Evolutionary conservation across 768 basidiomycete species (phyloP).

Genomic region (Macrolepiota albuminosa): DNA sequence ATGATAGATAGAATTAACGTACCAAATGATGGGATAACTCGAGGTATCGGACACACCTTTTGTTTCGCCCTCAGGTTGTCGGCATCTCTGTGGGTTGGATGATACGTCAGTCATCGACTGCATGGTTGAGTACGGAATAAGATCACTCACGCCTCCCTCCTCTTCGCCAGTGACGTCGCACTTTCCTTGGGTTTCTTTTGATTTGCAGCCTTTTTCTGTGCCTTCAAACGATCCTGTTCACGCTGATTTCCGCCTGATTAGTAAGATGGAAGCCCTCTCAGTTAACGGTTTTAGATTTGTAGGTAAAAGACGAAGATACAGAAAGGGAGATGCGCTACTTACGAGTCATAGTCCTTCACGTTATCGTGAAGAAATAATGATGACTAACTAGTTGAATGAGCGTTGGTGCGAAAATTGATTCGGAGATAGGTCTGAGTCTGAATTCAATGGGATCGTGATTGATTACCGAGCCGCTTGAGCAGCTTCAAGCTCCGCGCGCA

Average conservation of each 20-base stretch:
- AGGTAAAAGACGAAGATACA: conserved; percentile 1
- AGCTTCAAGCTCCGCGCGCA: conserved; percentile 2
- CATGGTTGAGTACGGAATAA: conserved; percentile 3
- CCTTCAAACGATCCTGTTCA: conserved; percentile 66
- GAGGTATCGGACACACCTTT: conserved; percentile 45
- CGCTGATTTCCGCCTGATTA: conserved; percentile 76
- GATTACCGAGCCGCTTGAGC: conserved; percentile 13
- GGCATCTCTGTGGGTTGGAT: conserved; percentile 53
- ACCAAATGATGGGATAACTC: conserved; percentile 1
- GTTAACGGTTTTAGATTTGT: conserved; percentile 18
- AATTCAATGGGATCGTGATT: conserved; percentile 6
- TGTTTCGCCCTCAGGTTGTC: conserved; percentile 73
- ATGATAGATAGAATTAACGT: neutral
- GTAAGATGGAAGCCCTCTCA: conserved; percentile 9
- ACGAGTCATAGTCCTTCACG: conserved; percentile 46
- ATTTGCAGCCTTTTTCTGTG: conserved; percentile 64
- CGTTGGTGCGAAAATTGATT: conserved; percentile 10
- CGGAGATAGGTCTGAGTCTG: conserved; percentile 20
- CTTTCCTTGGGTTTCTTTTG: conserved; percentile 71
- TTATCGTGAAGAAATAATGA: conserved; percentile 3
- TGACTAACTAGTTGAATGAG: neutral
- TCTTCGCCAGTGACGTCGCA: conserved; percentile 52
- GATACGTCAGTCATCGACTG: conserved; percentile 15
- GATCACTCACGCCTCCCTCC: conserved; percentile 67
- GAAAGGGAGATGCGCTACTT: conserved; percentile 23